These are phyloP conservation scores for Fusarium verticillioides DNA, from an alignment of 2,329 filamentous ascomycete species.

Conservation along the genomic window DNA sequence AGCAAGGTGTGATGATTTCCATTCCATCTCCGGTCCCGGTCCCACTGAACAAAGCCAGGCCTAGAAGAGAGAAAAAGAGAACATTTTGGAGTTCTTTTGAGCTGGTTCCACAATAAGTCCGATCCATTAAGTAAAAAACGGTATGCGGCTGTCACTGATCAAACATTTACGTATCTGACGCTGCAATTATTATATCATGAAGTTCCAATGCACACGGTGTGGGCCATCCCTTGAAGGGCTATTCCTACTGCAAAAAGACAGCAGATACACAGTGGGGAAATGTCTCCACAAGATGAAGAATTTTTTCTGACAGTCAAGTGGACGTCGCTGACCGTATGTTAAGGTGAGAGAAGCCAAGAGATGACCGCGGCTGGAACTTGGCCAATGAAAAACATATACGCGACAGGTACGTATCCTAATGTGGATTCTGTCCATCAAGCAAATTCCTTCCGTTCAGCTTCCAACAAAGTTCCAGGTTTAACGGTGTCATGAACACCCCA, in stretches of 20 bases:
- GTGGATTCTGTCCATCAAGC: background rate
- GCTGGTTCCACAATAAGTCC: conserved; percentile 23
- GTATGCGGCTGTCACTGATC: conserved; percentile 7
- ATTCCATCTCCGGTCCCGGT: conserved; percentile 27
- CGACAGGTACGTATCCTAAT: background rate
- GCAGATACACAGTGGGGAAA: conserved; percentile 27
- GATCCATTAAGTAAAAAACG: conserved; percentile 29
- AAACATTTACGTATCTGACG: conserved; percentile 30
- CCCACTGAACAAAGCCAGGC: conserved; percentile 37
- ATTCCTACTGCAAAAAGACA: conserved; percentile 15
- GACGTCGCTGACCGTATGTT: conserved; percentile 27
- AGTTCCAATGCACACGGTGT: conserved; percentile 23
- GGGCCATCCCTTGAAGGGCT: background rate
- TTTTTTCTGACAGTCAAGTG: conserved; percentile 17
- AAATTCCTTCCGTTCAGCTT: conserved; percentile 24
- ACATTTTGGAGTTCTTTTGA: conserved; percentile 6
- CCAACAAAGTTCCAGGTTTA: conserved; percentile 18
- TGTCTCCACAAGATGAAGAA: conserved; percentile 28
- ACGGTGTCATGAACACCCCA: conserved; percentile 17
- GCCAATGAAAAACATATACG: conserved; percentile 4
- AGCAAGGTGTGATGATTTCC: conserved; percentile 10
- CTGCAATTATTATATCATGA: conserved; percentile 12
- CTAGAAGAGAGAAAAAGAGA: conserved; percentile 4
- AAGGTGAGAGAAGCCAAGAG: conserved; percentile 26
- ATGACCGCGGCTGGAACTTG: conserved; percentile 8